These are phyloP conservation scores for Chloranthus sessilifolius DNA, from an alignment of 164 flowering plant genomes.

Conservation along the genomic window DNA sequence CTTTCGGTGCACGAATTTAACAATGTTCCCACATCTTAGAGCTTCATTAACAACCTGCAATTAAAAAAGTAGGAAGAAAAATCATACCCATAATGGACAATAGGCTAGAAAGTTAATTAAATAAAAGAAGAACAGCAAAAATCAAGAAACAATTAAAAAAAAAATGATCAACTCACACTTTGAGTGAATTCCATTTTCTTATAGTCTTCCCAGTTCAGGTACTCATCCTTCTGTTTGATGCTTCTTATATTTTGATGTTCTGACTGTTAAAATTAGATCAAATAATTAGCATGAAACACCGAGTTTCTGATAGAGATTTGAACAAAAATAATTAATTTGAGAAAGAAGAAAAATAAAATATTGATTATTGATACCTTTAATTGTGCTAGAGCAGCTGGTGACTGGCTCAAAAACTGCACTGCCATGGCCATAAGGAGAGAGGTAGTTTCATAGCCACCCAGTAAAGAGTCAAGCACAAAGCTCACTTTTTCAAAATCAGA, in stretches of 20 bases:
- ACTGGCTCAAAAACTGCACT: conserved; percentile 46
- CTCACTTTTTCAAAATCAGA: conserved; percentile 66
- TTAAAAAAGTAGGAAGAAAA: conserved; percentile 2
- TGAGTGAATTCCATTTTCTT: conserved; percentile 63
- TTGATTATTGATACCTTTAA: conserved; percentile 31
- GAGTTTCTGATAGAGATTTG: too few species aligned
- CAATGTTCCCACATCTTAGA: conserved; percentile 63
- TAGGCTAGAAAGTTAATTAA: conserved; percentile 6
- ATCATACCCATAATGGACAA: conserved; percentile 10
- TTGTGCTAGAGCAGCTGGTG: conserved; percentile 40
- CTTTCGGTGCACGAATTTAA: conserved; percentile 69
- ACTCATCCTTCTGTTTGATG: conserved; percentile 35
- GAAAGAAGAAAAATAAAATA: not conserved
- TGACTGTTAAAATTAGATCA: conserved; percentile 17
- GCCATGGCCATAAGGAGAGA: conserved; percentile 51
- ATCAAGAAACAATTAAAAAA: not conserved
- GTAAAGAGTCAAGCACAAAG: conserved; percentile 54
- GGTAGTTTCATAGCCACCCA: conserved; percentile 75
- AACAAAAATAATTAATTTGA: not conserved
- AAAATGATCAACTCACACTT: conserved; percentile 26
- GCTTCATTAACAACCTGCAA: conserved; percentile 64
- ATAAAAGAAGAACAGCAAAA: not conserved
- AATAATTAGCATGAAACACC: not conserved
- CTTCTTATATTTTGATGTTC: conserved; percentile 50
- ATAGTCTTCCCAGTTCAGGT: conserved; percentile 61